Evolutionary conservation across 75 land plant genomes (phyloP), one percentile per base, ranked within the genome.

Genomic region (Adiantum capillusveneris): DNA sequence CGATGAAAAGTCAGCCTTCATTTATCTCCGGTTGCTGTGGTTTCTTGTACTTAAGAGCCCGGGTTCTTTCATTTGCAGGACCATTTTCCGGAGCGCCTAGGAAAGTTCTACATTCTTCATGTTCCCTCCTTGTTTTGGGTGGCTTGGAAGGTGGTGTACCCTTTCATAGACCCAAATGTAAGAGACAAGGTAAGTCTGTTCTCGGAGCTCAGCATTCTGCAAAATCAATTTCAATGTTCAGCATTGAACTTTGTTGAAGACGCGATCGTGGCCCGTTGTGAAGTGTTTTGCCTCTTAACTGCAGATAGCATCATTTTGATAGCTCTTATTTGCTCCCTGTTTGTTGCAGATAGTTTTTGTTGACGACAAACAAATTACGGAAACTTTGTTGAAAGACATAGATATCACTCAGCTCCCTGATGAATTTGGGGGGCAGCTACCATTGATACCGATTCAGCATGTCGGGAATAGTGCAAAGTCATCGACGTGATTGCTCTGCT

Each of bases 381-480:
- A 60, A 22, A 87, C 83, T 0, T 66, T 90, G 56, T 60, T 84
- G 54, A 58, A 74, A 44, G 88, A 84, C 7, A 87, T 90, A 21
- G 85, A 84, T 25, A 87, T 74, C 58, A 75, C 69, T 53, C 83
- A 87, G 51, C 69, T 90, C 1, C 96, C 96, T 37, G 78, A 76
- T 0, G 70, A 55, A 13, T 90, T 84, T 66, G 96, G 96, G 42
- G 96, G 96, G 14, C 67, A 81, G 42, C 55, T 72, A 30, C 78
- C 67, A 17, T 29, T 90, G 45, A 71, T 84, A 13, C 76, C 87
- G 0, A 62, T 80, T 17, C 74, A 83, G 39, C 31, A 54, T 17
- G 49, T 46, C 2, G 49, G 49, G n/a, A n/a, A n/a, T n/a, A n/a
- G n/a, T n/a, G n/a, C n/a, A n/a, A n/a, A n/a, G n/a, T n/a, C n/a